A percentile compares a stretch with the other conserved stretches of the same genome.
Evolutionary conservation across 1,139 yeast species (phyloP).

Genomic region (Candida mesenterica): DNA sequence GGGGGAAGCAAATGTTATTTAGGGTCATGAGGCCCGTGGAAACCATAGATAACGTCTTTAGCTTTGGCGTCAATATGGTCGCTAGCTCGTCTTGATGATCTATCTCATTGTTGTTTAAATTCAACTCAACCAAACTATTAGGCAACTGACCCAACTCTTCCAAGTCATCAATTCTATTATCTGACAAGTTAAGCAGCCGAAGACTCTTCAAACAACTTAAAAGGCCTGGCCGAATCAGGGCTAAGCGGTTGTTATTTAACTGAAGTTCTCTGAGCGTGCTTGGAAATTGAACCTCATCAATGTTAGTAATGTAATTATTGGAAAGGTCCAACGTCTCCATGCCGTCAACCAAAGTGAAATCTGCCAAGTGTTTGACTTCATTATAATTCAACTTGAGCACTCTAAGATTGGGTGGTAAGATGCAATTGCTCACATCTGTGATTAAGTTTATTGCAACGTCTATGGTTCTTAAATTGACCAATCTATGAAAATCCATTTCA

Average conservation of each 20-base stretch:
- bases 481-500: slow-evolving; percentile 15
- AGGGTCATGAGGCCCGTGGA: slow-evolving; percentile 23
- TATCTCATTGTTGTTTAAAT: slow-evolving; percentile 23
- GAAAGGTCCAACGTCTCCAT: slow-evolving; percentile 18
- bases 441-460: slow-evolving; percentile 18
- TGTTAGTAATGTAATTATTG: slow-evolving; percentile 14
- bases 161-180: slow-evolving; percentile 23
- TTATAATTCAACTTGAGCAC: slow-evolving; percentile 20
- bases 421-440: slow-evolving; percentile 10
- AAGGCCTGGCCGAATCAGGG: slow-evolving; percentile 15
- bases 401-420: slow-evolving; percentile 16
- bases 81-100: slow-evolving; percentile 20
- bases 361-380: slow-evolving; percentile 12
- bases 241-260: slow-evolving; percentile 18
- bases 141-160: slow-evolving; percentile 27
- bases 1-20: slow-evolving; percentile 18
- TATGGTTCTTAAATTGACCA: slow-evolving; percentile 8
- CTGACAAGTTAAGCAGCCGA: slow-evolving; percentile 17
- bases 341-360: slow-evolving; percentile 14
- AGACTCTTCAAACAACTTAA: slow-evolving; percentile 14
- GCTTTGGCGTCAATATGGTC: slow-evolving; percentile 19
- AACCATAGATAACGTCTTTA: slow-evolving; percentile 20
- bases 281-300: slow-evolving; percentile 17
- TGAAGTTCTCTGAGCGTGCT: slow-evolving; percentile 15
- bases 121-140: slow-evolving; percentile 15